Evolutionary conservation across 306 rosid genomes (phyloP), one percentile per base, ranked within the genome.

Genomic region (Prunus salicina): DNA sequence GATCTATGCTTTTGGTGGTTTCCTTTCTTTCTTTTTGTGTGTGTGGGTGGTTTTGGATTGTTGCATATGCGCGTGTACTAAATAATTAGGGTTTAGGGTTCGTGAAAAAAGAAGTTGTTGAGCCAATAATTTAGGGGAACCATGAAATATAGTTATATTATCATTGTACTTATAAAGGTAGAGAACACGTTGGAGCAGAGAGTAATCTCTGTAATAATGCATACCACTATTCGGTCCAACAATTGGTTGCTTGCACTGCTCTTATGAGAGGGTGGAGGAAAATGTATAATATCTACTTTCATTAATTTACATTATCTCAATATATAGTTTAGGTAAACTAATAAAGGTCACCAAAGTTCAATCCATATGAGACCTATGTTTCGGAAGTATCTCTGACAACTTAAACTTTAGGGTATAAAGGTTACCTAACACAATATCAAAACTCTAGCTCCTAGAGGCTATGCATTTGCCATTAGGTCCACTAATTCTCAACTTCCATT

Each of bases 121-220:
- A 51, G 60, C 38, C 72, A 71, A 71, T 71, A 51, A 71, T 50
- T 32, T 47, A 8, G 32, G 60, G 53, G 49, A 58, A 14, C 47
- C 50, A 58, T 16, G 24, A 38, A 14, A 52, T 52, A 34, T 52
- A 58, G 45, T 49, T 25, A 20, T 32, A 70, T 22, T 64, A 72
- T 64, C 62, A 71, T 38, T 78, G 32, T 72, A 63, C 72, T 78
- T 52, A 56, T 64, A 82, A 82, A 78, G 80, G 74, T 52, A 72
- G 65, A 77, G 10, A 84, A 63, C 88, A 87, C 85, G 83, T 84
- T 84, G 80, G 51, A 56, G 61, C 38, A 74, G 43, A 28, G 32
- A 38, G 19, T 58, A 62, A 16, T 76, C 58, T 73, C 13, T 82
- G 32, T 69, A 52, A 80, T 43, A 69, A 64, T 79, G 67, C 43